phyloP scores from a whole-genome alignment of 2,329 filamentous ascomycete species.

The Allantophomopsis cytisporea region DNA sequence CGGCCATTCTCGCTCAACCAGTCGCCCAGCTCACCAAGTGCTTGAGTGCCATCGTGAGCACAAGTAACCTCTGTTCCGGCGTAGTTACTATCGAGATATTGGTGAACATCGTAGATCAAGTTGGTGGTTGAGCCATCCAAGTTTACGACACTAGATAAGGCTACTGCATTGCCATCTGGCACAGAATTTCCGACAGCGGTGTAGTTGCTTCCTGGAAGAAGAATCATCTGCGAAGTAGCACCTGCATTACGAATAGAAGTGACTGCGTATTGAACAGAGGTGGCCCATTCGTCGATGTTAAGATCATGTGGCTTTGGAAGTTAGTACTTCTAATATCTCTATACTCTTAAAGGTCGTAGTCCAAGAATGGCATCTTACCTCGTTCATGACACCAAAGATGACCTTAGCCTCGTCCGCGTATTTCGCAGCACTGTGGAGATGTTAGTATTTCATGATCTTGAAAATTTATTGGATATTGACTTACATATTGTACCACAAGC shows the following conservation, averaged over 20 bases:
- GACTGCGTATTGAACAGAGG: slow-evolving; percentile 45
- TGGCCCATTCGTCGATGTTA: slow-evolving; percentile 37
- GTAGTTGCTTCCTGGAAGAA: slow-evolving; percentile 49
- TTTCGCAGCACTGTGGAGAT: slow-evolving; percentile 27
- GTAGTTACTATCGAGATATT: slow-evolving; percentile 46
- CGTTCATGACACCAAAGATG: slow-evolving; percentile 57
- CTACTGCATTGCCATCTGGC: slow-evolving; percentile 32
- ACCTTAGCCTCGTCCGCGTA: slow-evolving; percentile 37
- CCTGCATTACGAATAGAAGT: slow-evolving; percentile 50
- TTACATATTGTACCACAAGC: slow-evolving; percentile 38
- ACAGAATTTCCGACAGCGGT: slow-evolving; percentile 34
- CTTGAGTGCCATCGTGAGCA: slow-evolving; percentile 35
- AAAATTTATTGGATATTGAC: too few relatives aligned
- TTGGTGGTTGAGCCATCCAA: slow-evolving; percentile 38
- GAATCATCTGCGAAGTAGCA: slow-evolving; percentile 45
- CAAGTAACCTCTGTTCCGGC: slow-evolving; percentile 37
- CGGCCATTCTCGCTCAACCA: slow-evolving; percentile 33
- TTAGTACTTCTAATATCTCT: too few relatives aligned
- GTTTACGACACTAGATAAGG: slow-evolving; percentile 38
- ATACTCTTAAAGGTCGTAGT: too few relatives aligned
- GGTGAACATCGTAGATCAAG: slow-evolving; percentile 43
- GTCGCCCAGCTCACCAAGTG: slow-evolving; percentile 29
- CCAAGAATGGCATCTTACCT: slow-evolving; percentile 11
- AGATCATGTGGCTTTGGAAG: slow-evolving; percentile 11
- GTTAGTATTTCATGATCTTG: too few relatives aligned